Conservation (phyloP, 352 stramenopile species). For the Pythium rhizo-oryzae region DNA sequence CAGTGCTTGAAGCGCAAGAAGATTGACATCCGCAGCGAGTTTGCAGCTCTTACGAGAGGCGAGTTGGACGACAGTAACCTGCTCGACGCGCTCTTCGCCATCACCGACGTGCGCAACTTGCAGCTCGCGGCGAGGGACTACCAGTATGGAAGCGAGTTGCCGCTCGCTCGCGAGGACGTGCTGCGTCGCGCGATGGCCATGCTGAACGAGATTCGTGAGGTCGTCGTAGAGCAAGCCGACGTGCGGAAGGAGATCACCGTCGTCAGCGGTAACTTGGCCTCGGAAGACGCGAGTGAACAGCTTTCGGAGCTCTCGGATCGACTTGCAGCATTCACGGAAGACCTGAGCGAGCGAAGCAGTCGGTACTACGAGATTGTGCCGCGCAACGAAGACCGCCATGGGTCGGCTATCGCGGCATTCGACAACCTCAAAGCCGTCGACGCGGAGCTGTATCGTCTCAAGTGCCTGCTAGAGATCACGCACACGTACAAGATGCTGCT, state of each 20-base stretch:
- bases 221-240: conserved; percentile 47
- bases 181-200: conserved; percentile 43
- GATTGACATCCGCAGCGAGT: neutral
- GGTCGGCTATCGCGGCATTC: conserved; percentile 55
- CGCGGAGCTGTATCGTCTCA: conserved; percentile 57
- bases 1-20: conserved; percentile 7
- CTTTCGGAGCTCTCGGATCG: conserved; percentile 47
- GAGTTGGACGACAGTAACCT: conserved; percentile 29
- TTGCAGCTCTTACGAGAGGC: neutral
- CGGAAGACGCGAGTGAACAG: conserved; percentile 37
- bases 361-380: conserved; percentile 81
- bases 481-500: conserved; percentile 73
- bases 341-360: conserved; percentile 64
- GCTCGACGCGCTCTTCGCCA: conserved; percentile 51
- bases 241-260: conserved; percentile 47
- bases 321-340: conserved; percentile 50
- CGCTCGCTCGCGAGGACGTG: conserved; percentile 58
- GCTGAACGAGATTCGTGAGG: conserved; percentile 43
- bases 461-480: conserved; percentile 60
- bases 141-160: conserved; percentile 46
- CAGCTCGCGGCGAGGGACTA: conserved; percentile 56
- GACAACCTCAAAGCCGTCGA: conserved; percentile 52
- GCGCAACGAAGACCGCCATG: conserved; percentile 57
- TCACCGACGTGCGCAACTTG: conserved; percentile 72
- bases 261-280: conserved; percentile 39